These are phyloP conservation scores for Taxillus chinensis DNA, from an alignment of 164 flowering plant genomes.

Conservation along the genomic window DNA sequence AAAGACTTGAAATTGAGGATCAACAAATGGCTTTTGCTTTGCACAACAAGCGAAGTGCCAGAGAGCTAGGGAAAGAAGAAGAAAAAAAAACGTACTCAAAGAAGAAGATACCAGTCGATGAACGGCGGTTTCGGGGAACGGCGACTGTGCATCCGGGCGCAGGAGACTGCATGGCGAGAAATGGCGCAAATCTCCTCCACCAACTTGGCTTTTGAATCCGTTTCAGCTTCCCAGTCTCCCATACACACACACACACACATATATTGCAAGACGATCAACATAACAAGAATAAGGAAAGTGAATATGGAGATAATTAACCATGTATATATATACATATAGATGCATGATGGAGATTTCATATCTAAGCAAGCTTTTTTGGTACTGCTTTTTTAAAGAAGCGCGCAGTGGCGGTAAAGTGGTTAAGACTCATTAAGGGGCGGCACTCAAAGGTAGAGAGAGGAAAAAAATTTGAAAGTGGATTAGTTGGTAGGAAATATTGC, in stretches of 20 bases:
- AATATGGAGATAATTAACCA: background rate
- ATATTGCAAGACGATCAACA: background rate
- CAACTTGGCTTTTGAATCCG: constrained; percentile 37
- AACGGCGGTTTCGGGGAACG: constrained; percentile 18
- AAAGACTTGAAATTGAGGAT: background rate
- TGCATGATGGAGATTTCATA: too few species aligned
- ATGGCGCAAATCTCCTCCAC: constrained; percentile 51
- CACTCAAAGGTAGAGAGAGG: constrained; percentile 1
- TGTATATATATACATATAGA: too few species aligned
- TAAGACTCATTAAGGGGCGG: constrained; percentile 10
- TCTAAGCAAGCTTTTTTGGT: too few species aligned
- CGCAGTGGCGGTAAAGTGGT: too few species aligned
- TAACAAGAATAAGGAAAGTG: background rate
- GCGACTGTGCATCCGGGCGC: constrained; percentile 18
- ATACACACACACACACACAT: constrained; percentile 3
- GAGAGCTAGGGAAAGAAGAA: too few species aligned
- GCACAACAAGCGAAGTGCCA: background rate
- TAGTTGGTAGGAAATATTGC: constrained; percentile 22
- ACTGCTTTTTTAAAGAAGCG: too few species aligned
- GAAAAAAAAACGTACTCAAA: constrained; percentile 39
- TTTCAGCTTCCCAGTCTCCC: constrained; percentile 22
- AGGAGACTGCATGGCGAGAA: constrained; percentile 11
- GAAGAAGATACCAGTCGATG: constrained; percentile 78
- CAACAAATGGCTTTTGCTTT: background rate
- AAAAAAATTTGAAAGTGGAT: constrained; percentile 32